A percentile compares a stretch with the other conserved stretches of the same genome.
phyloP scores from a whole-genome alignment of 176 grass and related monocot genomes.

The Stipa capillata region DNA sequence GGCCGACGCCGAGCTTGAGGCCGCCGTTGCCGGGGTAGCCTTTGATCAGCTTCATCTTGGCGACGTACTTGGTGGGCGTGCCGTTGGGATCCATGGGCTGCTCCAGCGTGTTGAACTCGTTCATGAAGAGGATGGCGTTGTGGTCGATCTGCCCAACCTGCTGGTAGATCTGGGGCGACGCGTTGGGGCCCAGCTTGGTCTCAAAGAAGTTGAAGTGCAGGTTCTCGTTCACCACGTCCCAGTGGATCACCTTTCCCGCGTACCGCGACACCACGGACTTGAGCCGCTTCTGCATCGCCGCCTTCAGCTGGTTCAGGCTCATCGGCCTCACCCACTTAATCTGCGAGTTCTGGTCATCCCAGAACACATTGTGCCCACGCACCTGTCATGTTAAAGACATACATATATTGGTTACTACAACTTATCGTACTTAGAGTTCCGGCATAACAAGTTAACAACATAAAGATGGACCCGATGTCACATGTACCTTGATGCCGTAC shows the following conservation, averaged over 20 bases:
- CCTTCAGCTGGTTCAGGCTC: neutral
- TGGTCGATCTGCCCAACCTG: constrained; percentile 26
- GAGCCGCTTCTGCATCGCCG: constrained; percentile 15
- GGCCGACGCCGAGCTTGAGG: constrained; percentile 35
- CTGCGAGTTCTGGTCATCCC: constrained; percentile 34
- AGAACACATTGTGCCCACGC: constrained; percentile 58
- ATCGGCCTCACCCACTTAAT: neutral
- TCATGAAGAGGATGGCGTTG: constrained; percentile 34
- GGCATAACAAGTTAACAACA: no score
- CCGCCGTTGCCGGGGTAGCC: neutral
- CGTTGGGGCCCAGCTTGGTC: constrained; percentile 22
- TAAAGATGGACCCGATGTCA: no score
- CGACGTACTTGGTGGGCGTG: constrained; percentile 28
- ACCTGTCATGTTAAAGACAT: no score
- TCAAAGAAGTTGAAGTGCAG: constrained; percentile 60
- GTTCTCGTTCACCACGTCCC: constrained; percentile 73
- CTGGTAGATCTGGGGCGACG: constrained; percentile 33
- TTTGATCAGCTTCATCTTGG: constrained; percentile 33
- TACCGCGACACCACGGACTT: constrained; percentile 15
- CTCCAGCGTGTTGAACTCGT: constrained; percentile 59
- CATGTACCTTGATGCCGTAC: neutral
- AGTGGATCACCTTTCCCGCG: constrained; percentile 30
- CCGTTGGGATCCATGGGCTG: constrained; percentile 20
- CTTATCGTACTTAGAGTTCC: no score
- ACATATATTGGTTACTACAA: no score